Conservation (phyloP, 163 green algal species). For the Coccomyxa subellipsoidea region DNA sequence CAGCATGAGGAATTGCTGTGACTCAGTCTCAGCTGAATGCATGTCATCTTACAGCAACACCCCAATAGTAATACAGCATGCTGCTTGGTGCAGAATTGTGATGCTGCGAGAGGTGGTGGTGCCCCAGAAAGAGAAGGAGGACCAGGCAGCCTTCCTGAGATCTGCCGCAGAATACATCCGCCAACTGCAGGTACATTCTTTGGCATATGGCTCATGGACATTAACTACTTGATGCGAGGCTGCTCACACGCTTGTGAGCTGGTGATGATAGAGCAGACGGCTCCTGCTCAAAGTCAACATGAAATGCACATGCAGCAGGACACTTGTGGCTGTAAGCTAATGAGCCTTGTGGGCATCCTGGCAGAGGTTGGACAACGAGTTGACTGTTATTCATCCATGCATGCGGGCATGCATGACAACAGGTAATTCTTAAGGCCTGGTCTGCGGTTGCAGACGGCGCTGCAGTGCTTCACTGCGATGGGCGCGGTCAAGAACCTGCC, state of each 20-base stretch:
- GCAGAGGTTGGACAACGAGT: too few species aligned
- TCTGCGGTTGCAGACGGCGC: background rate
- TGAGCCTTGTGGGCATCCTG: too few species aligned
- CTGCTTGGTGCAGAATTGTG: background rate
- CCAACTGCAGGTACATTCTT: background rate
- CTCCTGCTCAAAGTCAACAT: too few species aligned
- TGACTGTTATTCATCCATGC: too few species aligned
- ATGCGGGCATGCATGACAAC: background rate
- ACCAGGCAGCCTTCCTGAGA: background rate
- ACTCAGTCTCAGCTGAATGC: too few species aligned
- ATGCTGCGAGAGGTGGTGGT: background rate
- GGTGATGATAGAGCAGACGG: too few species aligned
- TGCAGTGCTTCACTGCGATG: background rate
- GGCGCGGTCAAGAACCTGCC: conserved; percentile 8
- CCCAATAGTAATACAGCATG: background rate
- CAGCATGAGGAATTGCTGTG: too few species aligned
- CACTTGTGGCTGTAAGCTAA: too few species aligned
- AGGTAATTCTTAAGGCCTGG: background rate
- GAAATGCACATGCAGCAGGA: too few species aligned
- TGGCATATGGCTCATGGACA: background rate
- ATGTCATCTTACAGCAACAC: too few species aligned
- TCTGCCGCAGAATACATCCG: background rate
- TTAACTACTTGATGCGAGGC: too few species aligned
- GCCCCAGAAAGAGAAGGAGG: background rate
- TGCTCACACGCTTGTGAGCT: too few species aligned